Evolutionary conservation across 768 basidiomycete genomes (phyloP).

Genomic region (Imleria badia): DNA sequence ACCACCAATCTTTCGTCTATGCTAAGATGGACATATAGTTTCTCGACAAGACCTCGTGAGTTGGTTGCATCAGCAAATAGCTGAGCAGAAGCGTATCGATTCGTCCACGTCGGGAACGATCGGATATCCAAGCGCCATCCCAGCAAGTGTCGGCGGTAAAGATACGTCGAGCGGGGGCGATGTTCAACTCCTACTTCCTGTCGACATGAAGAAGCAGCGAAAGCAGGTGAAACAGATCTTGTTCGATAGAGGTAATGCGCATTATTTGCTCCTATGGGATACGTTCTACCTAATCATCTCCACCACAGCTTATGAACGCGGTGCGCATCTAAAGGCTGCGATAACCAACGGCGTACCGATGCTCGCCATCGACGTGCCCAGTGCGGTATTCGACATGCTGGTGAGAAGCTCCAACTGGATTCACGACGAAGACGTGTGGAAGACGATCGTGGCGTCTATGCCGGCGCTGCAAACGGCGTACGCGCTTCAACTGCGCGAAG

Average conservation of each 20-base stretch:
- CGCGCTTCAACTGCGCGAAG: slow-evolving; percentile 67
- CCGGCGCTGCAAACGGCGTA: slow-evolving; percentile 59
- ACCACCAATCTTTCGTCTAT: neutral
- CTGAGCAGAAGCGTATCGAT: slow-evolving; percentile 78
- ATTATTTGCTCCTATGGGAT: neutral
- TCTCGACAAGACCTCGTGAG: slow-evolving; percentile 68
- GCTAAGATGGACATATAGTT: slow-evolving; percentile 39
- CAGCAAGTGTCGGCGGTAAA: slow-evolving; percentile 33
- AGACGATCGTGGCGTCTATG: slow-evolving; percentile 52
- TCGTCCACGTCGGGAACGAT: slow-evolving; percentile 59
- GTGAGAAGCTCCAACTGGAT: slow-evolving; percentile 60
- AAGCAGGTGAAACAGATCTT: slow-evolving; percentile 71
- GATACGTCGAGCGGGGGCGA: slow-evolving; percentile 39
- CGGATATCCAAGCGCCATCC: slow-evolving; percentile 39
- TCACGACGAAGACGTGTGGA: slow-evolving; percentile 76
- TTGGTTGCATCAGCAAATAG: slow-evolving; percentile 75
- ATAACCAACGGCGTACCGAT: slow-evolving; percentile 62
- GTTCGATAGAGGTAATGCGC: slow-evolving; percentile 58
- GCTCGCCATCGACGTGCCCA: slow-evolving; percentile 69
- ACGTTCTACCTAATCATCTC: neutral
- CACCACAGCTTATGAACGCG: slow-evolving; percentile 60
- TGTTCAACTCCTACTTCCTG: slow-evolving; percentile 64
- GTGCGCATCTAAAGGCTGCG: slow-evolving; percentile 54
- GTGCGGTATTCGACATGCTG: slow-evolving; percentile 61
- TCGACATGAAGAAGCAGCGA: slow-evolving; percentile 71